phyloP scores from a whole-genome alignment of 805 yeast species.

The Peterozyma xylosa region DNA sequence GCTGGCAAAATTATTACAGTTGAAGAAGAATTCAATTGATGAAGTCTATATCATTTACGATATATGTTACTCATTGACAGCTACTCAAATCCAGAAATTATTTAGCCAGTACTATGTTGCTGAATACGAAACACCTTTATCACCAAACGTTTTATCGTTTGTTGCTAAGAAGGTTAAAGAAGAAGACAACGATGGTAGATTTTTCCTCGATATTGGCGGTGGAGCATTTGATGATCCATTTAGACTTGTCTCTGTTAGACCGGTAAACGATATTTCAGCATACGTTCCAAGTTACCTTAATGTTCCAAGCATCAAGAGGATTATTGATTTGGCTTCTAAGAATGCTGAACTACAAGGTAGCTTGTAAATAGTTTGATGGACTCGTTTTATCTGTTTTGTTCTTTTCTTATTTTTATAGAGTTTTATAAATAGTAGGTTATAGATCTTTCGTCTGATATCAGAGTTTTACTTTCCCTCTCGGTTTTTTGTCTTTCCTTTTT shows the following conservation, averaged over 20 bases:
- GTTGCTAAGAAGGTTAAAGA: conserved; percentile 75
- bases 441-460: too few species aligned
- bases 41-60: conserved; percentile 91
- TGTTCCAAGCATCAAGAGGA: conserved; percentile 80
- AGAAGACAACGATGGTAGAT: conserved; percentile 42
- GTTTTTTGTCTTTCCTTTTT: too few species aligned
- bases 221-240: conserved; percentile 79
- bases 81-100: conserved; percentile 91
- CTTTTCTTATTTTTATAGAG: too few species aligned
- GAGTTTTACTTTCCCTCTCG: too few species aligned
- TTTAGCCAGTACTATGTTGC: conserved; percentile 85
- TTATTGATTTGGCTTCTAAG: conserved; percentile 81
- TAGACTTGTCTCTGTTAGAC: conserved; percentile 64
- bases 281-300: conserved; percentile 94
- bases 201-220: conserved; percentile 63
- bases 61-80: conserved; percentile 88
- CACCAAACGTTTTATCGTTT: conserved; percentile 69
- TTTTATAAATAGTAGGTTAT: too few species aligned
- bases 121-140: conserved; percentile 90
- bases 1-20: conserved; percentile 87
- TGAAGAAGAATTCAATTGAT: conserved; percentile 80
- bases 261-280: conserved; percentile 76
- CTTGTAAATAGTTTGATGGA: background rate
- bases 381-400: too few species aligned
- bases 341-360: conserved; percentile 36